Evolutionary conservation across 345 rosid species (phyloP).

Genomic region (thale cress (Arabidopsis thaliana)): DNA sequence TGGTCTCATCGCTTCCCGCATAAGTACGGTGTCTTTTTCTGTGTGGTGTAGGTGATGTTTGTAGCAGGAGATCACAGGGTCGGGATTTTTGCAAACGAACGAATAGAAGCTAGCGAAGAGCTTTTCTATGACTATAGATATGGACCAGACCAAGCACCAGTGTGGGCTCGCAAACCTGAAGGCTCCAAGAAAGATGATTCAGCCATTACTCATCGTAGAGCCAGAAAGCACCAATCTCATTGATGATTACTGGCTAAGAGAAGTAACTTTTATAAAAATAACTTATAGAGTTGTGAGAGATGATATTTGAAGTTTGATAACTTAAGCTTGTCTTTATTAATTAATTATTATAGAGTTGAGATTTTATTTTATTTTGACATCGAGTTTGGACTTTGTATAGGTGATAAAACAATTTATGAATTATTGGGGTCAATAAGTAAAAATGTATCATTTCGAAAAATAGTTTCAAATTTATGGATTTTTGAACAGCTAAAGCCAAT

Average conservation of each 20-base stretch:
- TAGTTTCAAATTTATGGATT: no score
- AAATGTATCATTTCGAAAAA: neutral
- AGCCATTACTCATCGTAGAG: slow-evolving; percentile 78
- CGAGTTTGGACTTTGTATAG: slow-evolving; percentile 14
- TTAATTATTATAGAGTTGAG: neutral
- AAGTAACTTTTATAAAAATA: neutral
- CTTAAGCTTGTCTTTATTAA: neutral
- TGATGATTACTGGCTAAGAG: slow-evolving; percentile 43
- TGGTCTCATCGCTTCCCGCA: neutral
- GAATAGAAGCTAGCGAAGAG: slow-evolving; percentile 92
- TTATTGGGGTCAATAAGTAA: neutral
- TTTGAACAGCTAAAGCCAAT: no score
- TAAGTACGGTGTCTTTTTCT: neutral
- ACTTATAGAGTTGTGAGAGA: slow-evolving; percentile 5
- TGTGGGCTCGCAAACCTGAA: slow-evolving; percentile 96
- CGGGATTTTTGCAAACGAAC: slow-evolving; percentile 94
- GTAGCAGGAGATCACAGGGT: slow-evolving; percentile 99
- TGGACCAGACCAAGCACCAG: slow-evolving; percentile 98
- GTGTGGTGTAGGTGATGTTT: slow-evolving; percentile 77
- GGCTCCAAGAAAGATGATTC: slow-evolving; percentile 82
- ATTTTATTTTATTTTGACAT: neutral
- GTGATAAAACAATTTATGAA: neutral
- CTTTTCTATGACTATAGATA: slow-evolving; percentile 94
- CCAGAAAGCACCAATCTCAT: slow-evolving; percentile 97
- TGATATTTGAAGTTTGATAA: slow-evolving; percentile 5